Conservation (phyloP, 257 asterid genomes). For the Haberlea rhodopensis region DNA sequence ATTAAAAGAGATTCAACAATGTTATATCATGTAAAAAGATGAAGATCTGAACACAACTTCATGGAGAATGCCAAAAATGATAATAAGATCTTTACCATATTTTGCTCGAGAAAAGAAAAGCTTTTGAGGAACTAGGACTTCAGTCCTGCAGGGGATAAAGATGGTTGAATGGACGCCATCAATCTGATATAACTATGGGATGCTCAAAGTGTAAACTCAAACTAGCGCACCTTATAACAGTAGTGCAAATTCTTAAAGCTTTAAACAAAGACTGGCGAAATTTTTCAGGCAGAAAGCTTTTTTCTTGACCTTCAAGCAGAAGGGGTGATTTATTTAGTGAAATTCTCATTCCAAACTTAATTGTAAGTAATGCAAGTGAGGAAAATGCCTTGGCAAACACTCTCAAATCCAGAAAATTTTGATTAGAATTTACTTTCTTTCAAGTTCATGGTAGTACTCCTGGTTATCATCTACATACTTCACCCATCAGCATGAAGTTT, state of each 20-base stretch:
- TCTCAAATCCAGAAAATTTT: too few relatives aligned
- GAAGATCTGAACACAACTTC: conserved; percentile 21
- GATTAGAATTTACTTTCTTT: too few relatives aligned
- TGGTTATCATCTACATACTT: background rate
- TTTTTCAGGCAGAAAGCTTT: too few relatives aligned
- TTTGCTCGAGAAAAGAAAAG: conserved; percentile 53
- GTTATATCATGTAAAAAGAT: conserved; percentile 26
- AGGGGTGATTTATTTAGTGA: too few relatives aligned
- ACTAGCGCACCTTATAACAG: background rate
- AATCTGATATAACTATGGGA: background rate
- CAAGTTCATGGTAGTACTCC: too few relatives aligned
- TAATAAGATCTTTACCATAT: conserved; percentile 46
- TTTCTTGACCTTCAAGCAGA: too few relatives aligned
- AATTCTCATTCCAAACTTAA: too few relatives aligned
- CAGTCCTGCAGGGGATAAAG: conserved; percentile 38
- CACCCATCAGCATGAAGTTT: background rate
- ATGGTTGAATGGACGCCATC: background rate
- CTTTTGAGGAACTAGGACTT: conserved; percentile 41
- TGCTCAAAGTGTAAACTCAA: background rate
- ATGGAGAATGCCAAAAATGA: conserved; percentile 15
- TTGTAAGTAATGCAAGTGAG: too few relatives aligned
- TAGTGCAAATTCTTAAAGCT: background rate
- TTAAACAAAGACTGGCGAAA: too few relatives aligned
- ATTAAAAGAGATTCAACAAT: conserved; percentile 28
- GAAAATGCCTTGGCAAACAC: too few relatives aligned